Evolutionary conservation across 2,329 filamentous ascomycete species (phyloP).

Genomic region (Fusarium pseudonygamai): DNA sequence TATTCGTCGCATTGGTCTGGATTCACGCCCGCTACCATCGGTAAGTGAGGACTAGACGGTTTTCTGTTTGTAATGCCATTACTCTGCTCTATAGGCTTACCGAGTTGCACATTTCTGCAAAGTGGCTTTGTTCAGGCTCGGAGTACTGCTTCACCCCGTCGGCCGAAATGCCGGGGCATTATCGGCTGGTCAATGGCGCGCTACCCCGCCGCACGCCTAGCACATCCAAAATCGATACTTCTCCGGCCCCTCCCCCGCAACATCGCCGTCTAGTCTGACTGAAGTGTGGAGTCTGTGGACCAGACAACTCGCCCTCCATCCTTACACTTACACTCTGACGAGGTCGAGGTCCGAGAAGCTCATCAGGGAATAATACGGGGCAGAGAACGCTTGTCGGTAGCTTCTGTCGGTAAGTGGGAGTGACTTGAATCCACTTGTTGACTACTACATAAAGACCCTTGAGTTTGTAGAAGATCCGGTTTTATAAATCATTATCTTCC

Average conservation of each 20-base stretch:
- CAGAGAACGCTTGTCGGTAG: not conserved
- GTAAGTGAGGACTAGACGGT: not conserved
- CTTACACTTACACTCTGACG: not conserved
- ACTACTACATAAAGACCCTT: not conserved
- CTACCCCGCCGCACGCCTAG: not conserved
- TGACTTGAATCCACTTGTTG: accelerated
- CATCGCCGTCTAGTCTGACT: not conserved
- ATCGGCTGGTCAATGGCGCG: not conserved
- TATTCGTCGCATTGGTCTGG: not conserved
- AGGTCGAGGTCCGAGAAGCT: not conserved
- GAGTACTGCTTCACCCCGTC: not conserved
- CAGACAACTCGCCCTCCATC: accelerated
- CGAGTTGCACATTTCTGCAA: not conserved
- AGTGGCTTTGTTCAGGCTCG: not conserved
- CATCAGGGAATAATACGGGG: not conserved
- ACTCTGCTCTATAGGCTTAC: not conserved
- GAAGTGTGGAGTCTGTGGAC: not conserved
- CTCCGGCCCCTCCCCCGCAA: not conserved
- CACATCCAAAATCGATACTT: not conserved
- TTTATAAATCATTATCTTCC: not conserved
- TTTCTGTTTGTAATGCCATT: not conserved
- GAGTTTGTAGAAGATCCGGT: not conserved
- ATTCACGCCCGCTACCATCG: not conserved
- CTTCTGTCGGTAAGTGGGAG: not conserved
- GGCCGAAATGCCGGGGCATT: not conserved